Base-by-base conservation (phyloP, 208 protist species). In the Phytomonas sp. region DNA sequence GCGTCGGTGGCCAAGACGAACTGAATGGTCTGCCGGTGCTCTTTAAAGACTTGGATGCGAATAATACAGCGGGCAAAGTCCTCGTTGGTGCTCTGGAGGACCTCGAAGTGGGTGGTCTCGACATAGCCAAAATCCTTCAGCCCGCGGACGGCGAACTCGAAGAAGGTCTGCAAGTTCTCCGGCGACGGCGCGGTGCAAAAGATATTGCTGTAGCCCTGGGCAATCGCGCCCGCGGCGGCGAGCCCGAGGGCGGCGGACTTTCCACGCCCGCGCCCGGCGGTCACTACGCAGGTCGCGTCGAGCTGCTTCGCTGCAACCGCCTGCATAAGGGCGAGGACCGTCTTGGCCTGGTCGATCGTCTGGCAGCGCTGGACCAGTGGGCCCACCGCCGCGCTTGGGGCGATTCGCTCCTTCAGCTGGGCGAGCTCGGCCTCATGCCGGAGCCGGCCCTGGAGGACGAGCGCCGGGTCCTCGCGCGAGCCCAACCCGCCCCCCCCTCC, bases 141-240 rank as follows among this genome's bases (percentile, higher is more conserved):
- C 29, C 96, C 97, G 31, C 96, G 97, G 40, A 99, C 88, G 0
- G 98, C 91, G 75, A 99, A 99, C 80, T 99, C 97, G 77, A 99
- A 99, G n/a, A 99, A 86, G 0, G 99, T 99, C 75, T 97, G 94
- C 63, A 99, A 72, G 79, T 99, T 99, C 70, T 98, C 97, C 7
- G 98, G 98, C 8, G 89, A 94, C 36, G 99, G 99, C 5, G 98
- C 96, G 29, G 97, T 99, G 40, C 99, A 98, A 71, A 99, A 99
- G 63, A 99, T 98, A 76, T 99, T 99, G n/a, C 96, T 98, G 82
- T 99, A 99, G 60, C 98, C 98, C 71, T 98, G 97, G 0, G 89
- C 91, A 14, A 99, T 73, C 0, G 98, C 98, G 5, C 93, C 93
- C 0, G 98, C 97, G 0, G 99, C 95, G 0, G 96, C 86, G 40